phyloP scores from a whole-genome alignment of 169 alveolate genomes.

The Eimeria falciformis region DNA sequence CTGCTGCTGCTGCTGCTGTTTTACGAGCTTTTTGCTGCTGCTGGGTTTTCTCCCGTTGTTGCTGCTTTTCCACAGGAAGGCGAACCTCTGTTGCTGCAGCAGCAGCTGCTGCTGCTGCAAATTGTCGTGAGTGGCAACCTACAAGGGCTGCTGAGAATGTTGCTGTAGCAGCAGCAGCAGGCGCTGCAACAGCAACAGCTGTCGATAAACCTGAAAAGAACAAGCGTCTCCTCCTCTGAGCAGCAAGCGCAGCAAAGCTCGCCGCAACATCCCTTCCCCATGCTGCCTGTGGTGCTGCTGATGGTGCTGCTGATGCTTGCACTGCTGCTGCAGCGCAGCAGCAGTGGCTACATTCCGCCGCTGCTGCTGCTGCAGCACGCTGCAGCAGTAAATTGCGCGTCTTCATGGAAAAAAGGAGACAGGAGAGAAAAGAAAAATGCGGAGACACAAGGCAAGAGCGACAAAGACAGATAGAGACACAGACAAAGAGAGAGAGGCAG shows the following conservation, averaged over 20 bases:
- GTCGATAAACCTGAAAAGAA: too few relatives aligned
- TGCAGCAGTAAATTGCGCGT: neutral
- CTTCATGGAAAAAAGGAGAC: neutral
- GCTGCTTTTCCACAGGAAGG: neutral
- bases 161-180: neutral
- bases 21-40: neutral
- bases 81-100: neutral
- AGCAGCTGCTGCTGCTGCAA: neutral
- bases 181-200: neutral
- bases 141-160: too few relatives aligned
- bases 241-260: neutral
- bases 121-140: neutral
- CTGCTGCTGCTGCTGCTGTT: neutral
- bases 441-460: neutral
- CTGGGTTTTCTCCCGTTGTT: neutral
- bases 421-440: neutral
- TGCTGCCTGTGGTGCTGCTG: neutral
- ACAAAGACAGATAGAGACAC: neutral
- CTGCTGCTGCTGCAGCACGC: neutral
- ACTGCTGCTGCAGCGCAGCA: neutral
- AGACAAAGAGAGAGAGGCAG: neutral
- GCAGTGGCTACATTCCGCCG: neutral
- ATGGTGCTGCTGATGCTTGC: neutral
- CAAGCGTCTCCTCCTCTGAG: too few relatives aligned
- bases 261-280: neutral